Evolutionary conservation across 441 rosid genomes (phyloP).

Genomic region (Euphorbia schlechtendalii): DNA sequence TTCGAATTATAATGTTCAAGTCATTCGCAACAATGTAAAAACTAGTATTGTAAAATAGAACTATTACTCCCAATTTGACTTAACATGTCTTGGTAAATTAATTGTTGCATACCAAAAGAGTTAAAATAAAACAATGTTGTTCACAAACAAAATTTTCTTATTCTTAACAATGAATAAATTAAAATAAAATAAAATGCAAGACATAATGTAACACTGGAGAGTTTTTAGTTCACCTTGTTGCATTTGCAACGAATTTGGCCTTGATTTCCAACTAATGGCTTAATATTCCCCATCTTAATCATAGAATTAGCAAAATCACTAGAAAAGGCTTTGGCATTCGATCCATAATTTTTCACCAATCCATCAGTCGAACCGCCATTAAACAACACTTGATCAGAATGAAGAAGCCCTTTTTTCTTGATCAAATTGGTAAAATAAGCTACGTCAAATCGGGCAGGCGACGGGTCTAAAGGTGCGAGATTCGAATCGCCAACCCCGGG

Average conservation of each 20-base stretch:
- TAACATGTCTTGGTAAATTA: no score
- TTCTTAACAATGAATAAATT: no score
- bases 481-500: constrained; percentile 23
- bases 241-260: constrained; percentile 45
- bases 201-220: no score
- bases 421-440: constrained; percentile 27
- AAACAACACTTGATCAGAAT: constrained; percentile 42
- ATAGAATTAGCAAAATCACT: constrained; percentile 32
- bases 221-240: constrained; percentile 23
- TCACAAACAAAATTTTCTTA: no score
- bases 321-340: constrained; percentile 20
- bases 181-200: not conserved
- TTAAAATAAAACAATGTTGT: no score
- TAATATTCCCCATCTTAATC: constrained; percentile 52
- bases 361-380: constrained; percentile 31
- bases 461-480: constrained; percentile 31
- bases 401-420: constrained; percentile 29
- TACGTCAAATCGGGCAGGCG: constrained; percentile 27
- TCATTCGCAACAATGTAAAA: no score
- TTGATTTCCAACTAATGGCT: constrained; percentile 28
- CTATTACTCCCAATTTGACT: no score
- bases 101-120: no score
- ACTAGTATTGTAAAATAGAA: no score
- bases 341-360: constrained; percentile 28
- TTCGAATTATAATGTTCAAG: no score